Base-by-base conservation (phyloP, 352 stramenopile species). In the Hyaloperonospora brassicae region DNA sequence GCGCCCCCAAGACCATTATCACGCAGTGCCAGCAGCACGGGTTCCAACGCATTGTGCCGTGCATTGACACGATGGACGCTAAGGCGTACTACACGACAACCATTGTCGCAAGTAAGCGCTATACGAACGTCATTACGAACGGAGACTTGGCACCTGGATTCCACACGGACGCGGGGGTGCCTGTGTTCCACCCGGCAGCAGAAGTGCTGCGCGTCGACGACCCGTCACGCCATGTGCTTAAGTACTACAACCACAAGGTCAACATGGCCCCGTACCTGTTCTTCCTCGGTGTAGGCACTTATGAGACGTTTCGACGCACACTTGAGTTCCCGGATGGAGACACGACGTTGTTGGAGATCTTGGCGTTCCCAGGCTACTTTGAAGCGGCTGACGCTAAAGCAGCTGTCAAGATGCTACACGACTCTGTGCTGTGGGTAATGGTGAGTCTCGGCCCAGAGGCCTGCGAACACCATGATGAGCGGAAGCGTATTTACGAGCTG, bases 251-350 rank as follows among this genome's bases (percentile, higher is more conserved):
- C 61, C 79, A 89, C 66, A 86, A 69, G 61, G 75, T 87, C n/a
- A 87, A 87, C 66, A 89, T 89, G 79, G 79, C 79, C 25, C 79
- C 79, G 53, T 89, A 89, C 57, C 55, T 89, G 44, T 89, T 89
- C 49, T 89, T 89, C 68, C 52, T 89, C 2, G 76, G 79, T 24
- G 76, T 86, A n/a, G 79, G 79, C 47, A 74, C 76, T 49, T 89
- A 87, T 66, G 76, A 86, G 59, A 87, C 77, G 40, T 89, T 78
- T 59, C 72, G 76, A 40, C 71, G 76, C 36, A 84, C 71, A 17
- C 66, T 89, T 13, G 79, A 89, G 61, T 89, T 86, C 53, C 79
- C 79, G 10, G 79, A 89, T 53, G 76, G 79, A 42, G 79, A 87
- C 54, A 85, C 74, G 35, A 87, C 72, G 46, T 49, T 86, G 44